Evolutionary conservation across 2,329 filamentous ascomycete genomes (phyloP).

Genomic region (Trichoderma arundinaceum): DNA sequence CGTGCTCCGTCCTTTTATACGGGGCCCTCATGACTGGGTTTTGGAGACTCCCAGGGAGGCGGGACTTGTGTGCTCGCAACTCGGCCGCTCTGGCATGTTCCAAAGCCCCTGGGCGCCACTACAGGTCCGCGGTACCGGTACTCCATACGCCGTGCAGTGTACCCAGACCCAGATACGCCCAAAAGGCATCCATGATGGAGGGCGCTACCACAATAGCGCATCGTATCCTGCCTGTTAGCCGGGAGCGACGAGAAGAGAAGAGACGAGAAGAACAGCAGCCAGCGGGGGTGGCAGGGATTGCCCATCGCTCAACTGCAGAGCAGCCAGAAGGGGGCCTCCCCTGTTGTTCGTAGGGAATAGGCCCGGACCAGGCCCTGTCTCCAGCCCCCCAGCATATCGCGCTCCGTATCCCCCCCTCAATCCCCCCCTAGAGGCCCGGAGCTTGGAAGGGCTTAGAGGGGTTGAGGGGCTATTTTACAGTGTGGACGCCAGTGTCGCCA

Average conservation of each 20-base stretch:
- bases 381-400: no score
- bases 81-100: neutral
- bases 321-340: neutral
- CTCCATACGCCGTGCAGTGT: no score
- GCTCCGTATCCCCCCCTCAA: constrained; percentile 10
- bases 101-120: constrained; percentile 3
- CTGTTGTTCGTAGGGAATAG: constrained; percentile 14
- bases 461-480: constrained; percentile 18
- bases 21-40: neutral
- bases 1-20: neutral
- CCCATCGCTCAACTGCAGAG: constrained; percentile 6
- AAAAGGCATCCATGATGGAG: no score
- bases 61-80: neutral
- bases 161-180: no score
- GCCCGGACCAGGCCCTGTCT: constrained; percentile 9
- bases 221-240: neutral
- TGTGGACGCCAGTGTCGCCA: neutral
- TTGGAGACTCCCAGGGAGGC: neutral
- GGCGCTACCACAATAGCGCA: neutral
- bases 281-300: constrained; percentile 13
- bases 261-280: neutral
- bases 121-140: no score
- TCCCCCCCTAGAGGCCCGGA: constrained; percentile 8
- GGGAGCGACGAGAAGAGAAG: neutral
- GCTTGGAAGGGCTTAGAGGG: neutral